Base-by-base conservation (phyloP, 768 basidiomycete species). In the Hericium erinaceus region DNA sequence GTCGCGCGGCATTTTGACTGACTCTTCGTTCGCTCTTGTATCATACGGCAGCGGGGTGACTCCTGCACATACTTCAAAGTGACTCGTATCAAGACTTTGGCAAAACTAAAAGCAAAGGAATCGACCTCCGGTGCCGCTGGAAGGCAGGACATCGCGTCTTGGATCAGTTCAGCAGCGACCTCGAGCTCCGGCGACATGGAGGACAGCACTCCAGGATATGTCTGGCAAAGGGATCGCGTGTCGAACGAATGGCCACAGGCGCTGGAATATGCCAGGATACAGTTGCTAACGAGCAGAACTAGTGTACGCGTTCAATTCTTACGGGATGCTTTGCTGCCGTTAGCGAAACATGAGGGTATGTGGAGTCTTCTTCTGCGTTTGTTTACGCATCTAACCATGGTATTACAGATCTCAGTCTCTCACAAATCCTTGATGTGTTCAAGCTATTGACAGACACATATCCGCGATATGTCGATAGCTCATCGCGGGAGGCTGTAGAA, bases 401-500 rank as follows among this genome's bases (percentile, higher is more conserved):
- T n/a, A 4, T 51, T 61, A 15, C 60, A 91, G 89, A 84, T 64
- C 71, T 89, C 54, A 73, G 70, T 39, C 69, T 84, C 53, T 74
- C 80, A 0, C 85, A 88, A 65, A 75, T 73, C 18, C 63, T 85
- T 70, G 90, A 91, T 65, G 64, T 93, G 24, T 86, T 94, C 69
- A 76, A 77, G 58, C 73, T 93, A 4, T 71, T 94, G 52, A 87
- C 85, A 1, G 72, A 82, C 54, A 92, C 89, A 0, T 88, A 91
- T 69, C 82, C 88, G 15, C 82, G 86, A 64, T 93, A 93, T 74
- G 73, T 81, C 48, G 92, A 95, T 67, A 68, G 77, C 2, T 66
- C 75, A 51, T 94, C 92, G 1, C 76, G 85, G 59, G 77, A 81
- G 56, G 88, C 87, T 2, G 87, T 89, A 0, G 84, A 91, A 64